phyloP scores from a whole-genome alignment of 23 red algal genomes.

The Porphyridium purpureum region DNA sequence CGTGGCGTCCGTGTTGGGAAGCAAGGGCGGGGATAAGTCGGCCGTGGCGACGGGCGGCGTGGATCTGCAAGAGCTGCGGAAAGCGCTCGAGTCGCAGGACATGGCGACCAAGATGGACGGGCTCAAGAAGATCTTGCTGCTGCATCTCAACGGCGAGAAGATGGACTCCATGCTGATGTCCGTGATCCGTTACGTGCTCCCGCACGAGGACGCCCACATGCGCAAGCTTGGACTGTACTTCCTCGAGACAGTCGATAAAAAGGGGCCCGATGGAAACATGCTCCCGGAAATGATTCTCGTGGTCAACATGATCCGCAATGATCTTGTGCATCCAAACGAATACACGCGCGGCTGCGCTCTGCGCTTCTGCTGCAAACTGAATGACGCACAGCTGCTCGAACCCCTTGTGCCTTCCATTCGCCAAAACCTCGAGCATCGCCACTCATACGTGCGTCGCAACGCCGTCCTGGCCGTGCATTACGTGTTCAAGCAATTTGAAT shows the following conservation, averaged over 20 bases:
- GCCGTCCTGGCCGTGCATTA: conserved; percentile 69
- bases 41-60: conserved; percentile 8
- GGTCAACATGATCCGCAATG: conserved; percentile 92
- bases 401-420: conserved; percentile 81
- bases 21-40: conserved; percentile 3
- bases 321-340: conserved; percentile 95
- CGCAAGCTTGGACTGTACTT: conserved; percentile 86
- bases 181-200: conserved; percentile 89
- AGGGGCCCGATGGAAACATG: conserved; percentile 74
- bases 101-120: conserved; percentile 46
- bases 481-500: conserved; percentile 76
- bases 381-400: conserved; percentile 91
- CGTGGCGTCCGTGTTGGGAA: background rate
- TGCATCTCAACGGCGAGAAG: conserved; percentile 87
- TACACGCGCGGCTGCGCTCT: conserved; percentile 83
- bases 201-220: conserved; percentile 88
- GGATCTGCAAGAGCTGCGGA: conserved; percentile 49
- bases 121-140: conserved; percentile 59
- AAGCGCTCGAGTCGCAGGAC: conserved; percentile 63
- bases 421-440: conserved; percentile 91
- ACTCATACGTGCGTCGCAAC: conserved; percentile 89
- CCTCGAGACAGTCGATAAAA: conserved; percentile 86
- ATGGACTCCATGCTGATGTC: conserved; percentile 87
- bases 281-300: conserved; percentile 98
- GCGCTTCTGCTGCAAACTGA: conserved; percentile 88